Base-by-base conservation (phyloP, 2,329 filamentous ascomycete genomes). In the Didymella keratinophila region DNA sequence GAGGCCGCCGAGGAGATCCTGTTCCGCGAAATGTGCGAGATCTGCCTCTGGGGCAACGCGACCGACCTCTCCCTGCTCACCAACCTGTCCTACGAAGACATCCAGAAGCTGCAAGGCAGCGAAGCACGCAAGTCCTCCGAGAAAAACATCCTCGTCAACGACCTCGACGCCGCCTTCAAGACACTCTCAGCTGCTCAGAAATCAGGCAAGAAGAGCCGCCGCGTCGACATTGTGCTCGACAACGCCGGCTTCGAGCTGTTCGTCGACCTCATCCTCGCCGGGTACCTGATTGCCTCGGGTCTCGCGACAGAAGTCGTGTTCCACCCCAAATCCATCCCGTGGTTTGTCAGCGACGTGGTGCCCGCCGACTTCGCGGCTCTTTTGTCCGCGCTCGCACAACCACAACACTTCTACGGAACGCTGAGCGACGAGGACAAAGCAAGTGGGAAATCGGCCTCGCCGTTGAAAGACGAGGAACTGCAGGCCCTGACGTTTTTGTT, bases 211-310 rank as follows among this genome's bases (percentile, higher is more conserved):
- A 78, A 78, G 18, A 88, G 93, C 65, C 86, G 93, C 36, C 85
- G 92, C 16, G 89, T 99, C 2, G 95, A 99, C 71, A 94, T 99
- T 64, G 90, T 99, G 2, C 89, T 99, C 5, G 95, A 99, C 77
- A 99, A 99, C 69, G 92, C 95, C 20, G 95, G 95, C 6, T 99
- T 99, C 73, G 95, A 99, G 81, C 85, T 99, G 12, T 99, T 93
- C 73, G 95, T 98, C 65, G 95, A 99, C 73, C 84, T 99, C 10
- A 88, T 98, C 56, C 84, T 99, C 2, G 93, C 92, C 0, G 94
- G 93, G 0, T 99, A 96, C 74, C 83, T 99, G 14, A 83, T 99
- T 7, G 88, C 92, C 0, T 84, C 92, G 0, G 91, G 90, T 0
- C 86, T 99, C 6, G 95, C 95, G 0, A 97, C 93, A 0, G 87